Base-by-base conservation (phyloP, 2,329 filamentous ascomycete species). In the Aspergillus ruber region DNA sequence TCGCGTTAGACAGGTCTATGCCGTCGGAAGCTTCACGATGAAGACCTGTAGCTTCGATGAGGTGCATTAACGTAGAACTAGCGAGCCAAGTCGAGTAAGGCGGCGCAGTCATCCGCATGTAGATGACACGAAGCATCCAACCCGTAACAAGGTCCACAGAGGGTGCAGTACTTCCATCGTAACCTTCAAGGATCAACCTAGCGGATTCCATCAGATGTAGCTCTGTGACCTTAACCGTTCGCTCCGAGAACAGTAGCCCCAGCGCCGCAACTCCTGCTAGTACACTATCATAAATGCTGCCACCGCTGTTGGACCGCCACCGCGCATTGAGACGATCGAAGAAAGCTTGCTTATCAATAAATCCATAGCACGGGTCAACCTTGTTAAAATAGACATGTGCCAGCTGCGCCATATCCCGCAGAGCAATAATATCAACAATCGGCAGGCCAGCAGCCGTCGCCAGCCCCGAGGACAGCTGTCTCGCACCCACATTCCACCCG, bases 251-350 rank as follows among this genome's bases (percentile, higher is more conserved):
- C 0, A 79, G 51, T 18, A 65, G 72, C 0, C 76, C 78, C 0
- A 81, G 57, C 0, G 75, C 76, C 2, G 76, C 77, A 5, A 81
- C 68, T 0, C 78, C 78, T 25, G 70, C 74, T 0, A 81, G 43
- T 0, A 81, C 63, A 21, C 67, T 69, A 51, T 79, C 77, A 51
- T 71, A 68, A 0, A 66, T 43, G 43, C 64, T 51, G 2, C 54
- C 60, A 15, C 45, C 54, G 15, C 50, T 50, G 6, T 46, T 53
- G 39, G 52, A 57, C 54, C 50, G 39, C 55, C 58, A 47, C 54
- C 62, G 56, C 8, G 48, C 46, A 10, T 56, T 45, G 1, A 64
- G 45, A 21, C 47, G 53, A 13, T 54, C 45, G 6, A 54, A 62
- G 36, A 63, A 60, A 1, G 33, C 15, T 6, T 36, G 10, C 4